Base-by-base conservation (phyloP, 495 filamentous ascomycete genomes). In the Penicillium macrosclerotiorum region DNA sequence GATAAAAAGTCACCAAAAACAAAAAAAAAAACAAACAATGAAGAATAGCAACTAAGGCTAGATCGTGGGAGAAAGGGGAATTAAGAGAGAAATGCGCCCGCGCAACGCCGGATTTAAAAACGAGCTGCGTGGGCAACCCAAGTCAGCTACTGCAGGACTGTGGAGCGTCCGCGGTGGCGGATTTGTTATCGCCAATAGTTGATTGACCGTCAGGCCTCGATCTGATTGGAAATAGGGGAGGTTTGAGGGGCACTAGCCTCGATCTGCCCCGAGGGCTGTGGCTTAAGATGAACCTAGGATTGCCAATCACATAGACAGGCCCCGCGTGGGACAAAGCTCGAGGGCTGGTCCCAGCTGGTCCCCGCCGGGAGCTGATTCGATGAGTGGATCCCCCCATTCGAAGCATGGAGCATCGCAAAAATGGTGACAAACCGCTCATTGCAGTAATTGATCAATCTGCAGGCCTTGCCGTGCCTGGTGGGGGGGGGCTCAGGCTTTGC, bases 151-250 rank as follows among this genome's bases (percentile, higher is more conserved):
- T 61, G 59, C 59, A 54, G 31, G 52, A 59, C 59, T 57, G 59
- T 62, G 59, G 59, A 57, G 52, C 49, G 9, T 34, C 51, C 33
- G 29, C 23, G 20, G 51, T 59, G 59, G 59, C 52, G 59, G 59
- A 59, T 62, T 59, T 49, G 59, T 59, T 62, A 62, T 62, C 55
- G 31, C 52, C 52, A 62, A 56, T 62, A 62, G 55, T 47, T 62
- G 55, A 62, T 60, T 59, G 59, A 56, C 35, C 54, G 46, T 19
- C 19, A 27, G 14, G 37, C 35, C 35, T 31, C 24, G 47, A 55
- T 54, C 34, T 50, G 38, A 49, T 50, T 52, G 50, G 47, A 26
- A 34, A 45, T 44, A 8, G 31, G n/a, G 40, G 25, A 30, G 35
- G 52, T 50, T 42, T 42, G 29, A 24, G 36, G 39, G 33, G 26